Conservation (phyloP, 306 rosid genomes). For the Ziziphus jujuba region DNA sequence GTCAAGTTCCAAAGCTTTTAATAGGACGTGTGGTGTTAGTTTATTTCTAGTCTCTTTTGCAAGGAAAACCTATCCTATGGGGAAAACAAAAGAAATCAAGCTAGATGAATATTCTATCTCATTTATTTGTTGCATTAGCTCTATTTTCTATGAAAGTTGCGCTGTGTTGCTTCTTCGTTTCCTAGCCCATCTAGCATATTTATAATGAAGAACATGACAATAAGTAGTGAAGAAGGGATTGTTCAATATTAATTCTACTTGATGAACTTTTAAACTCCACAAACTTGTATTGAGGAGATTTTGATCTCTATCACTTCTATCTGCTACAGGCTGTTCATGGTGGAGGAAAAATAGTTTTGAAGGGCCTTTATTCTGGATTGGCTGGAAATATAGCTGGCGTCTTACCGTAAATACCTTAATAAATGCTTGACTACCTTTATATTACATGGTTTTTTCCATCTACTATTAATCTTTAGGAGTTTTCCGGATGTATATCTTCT, state of each 20-base stretch:
- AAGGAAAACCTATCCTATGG: too few species aligned
- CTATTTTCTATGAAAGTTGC: too few species aligned
- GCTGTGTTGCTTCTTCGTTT: background rate
- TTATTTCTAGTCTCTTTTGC: too few species aligned
- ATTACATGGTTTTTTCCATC: background rate
- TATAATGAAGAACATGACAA: background rate
- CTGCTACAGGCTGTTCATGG: constrained; percentile 77
- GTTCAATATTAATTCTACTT: background rate
- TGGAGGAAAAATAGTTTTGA: constrained; percentile 70
- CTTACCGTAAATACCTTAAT: constrained; percentile 72
- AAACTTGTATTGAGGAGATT: background rate
- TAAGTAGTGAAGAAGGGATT: background rate
- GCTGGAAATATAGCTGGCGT: constrained; percentile 94
- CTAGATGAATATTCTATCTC: too few species aligned
- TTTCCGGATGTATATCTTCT: background rate
- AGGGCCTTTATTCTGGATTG: constrained; percentile 96
- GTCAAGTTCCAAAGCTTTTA: background rate
- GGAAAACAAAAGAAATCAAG: too few species aligned
- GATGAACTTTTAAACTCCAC: background rate
- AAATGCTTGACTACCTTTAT: constrained; percentile 23
- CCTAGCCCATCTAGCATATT: background rate
- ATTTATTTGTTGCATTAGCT: too few species aligned
- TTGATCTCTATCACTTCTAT: constrained; percentile 11
- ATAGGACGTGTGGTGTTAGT: too few species aligned
- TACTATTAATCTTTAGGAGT: background rate